Conservation (phyloP, 441 rosid genomes). For the Lepidium campestre region DNA sequence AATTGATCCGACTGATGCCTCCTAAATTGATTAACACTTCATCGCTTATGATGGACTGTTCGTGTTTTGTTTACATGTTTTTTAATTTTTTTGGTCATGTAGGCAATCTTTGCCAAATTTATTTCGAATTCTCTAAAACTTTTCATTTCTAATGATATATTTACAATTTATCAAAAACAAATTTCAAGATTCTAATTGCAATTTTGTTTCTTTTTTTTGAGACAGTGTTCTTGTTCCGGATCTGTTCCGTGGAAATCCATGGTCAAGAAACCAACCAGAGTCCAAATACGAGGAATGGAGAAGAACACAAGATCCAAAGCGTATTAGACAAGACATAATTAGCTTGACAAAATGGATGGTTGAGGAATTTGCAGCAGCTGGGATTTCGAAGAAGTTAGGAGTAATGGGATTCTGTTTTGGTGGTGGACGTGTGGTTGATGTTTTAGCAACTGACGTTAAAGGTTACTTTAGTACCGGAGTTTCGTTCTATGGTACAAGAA, state of each 20-base stretch:
- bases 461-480: slow-evolving; percentile 52
- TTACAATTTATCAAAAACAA: too few species aligned
- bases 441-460: slow-evolving; percentile 49
- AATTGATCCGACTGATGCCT: too few species aligned
- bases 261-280: slow-evolving; percentile 46
- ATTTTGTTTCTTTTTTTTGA: background rate
- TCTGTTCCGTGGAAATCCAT: slow-evolving; percentile 75
- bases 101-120: too few species aligned
- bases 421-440: slow-evolving; percentile 62
- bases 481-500: slow-evolving; percentile 84
- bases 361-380: slow-evolving; percentile 69
- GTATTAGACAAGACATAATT: slow-evolving; percentile 47
- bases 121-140: too few species aligned
- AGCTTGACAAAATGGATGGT: slow-evolving; percentile 64
- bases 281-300: slow-evolving; percentile 49
- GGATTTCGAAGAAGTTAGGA: slow-evolving; percentile 75
- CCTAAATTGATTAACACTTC: too few species aligned
- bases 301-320: slow-evolving; percentile 39
- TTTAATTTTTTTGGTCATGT: too few species aligned
- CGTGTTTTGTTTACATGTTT: too few species aligned
- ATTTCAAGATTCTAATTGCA: background rate
- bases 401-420: slow-evolving; percentile 79
- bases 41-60: too few species aligned
- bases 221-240: slow-evolving; percentile 85
- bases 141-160: too few species aligned